Percentiles rank a stretch among this genome's conserved stretches.
phyloP scores from a whole-genome alignment of 2,329 filamentous ascomycete genomes.

The Claviceps quebecensis region DNA sequence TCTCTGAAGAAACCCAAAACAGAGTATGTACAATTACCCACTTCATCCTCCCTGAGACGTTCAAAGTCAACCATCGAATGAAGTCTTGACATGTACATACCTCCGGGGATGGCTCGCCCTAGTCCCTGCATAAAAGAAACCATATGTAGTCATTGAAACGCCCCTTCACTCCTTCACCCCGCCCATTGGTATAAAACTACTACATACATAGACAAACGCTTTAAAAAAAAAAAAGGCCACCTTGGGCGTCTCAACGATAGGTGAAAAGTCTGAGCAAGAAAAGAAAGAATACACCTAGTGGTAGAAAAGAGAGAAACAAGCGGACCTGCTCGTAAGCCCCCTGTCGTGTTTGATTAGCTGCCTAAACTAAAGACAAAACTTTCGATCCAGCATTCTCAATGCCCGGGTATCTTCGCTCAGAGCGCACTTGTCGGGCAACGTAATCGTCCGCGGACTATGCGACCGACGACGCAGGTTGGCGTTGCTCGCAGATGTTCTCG shows the following conservation, averaged over 20 bases:
- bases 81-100: neutral
- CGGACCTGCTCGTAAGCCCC: neutral
- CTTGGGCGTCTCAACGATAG: too few relatives aligned
- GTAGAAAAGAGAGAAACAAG: neutral
- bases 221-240: too few relatives aligned
- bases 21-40: too few relatives aligned
- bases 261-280: too few relatives aligned
- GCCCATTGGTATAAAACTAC: too few relatives aligned
- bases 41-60: too few relatives aligned
- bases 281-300: neutral
- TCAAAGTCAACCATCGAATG: too few relatives aligned
- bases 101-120: neutral
- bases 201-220: too few relatives aligned
- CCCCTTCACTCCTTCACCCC: too few relatives aligned
- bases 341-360: neutral
- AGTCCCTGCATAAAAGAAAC: neutral
- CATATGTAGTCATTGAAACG: too few relatives aligned
- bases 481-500: slow-evolving; percentile 26
- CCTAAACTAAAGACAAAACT: slow-evolving; percentile 24
- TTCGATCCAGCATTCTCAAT: slow-evolving; percentile 50
- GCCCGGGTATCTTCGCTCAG: slow-evolving; percentile 52
- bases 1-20: too few relatives aligned
- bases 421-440: slow-evolving; percentile 22
- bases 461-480: slow-evolving; percentile 21
- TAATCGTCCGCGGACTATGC: slow-evolving; percentile 23